Evolutionary conservation across 345 rosid genomes (phyloP).

Genomic region (Eucalyptus cladocalyx): DNA sequence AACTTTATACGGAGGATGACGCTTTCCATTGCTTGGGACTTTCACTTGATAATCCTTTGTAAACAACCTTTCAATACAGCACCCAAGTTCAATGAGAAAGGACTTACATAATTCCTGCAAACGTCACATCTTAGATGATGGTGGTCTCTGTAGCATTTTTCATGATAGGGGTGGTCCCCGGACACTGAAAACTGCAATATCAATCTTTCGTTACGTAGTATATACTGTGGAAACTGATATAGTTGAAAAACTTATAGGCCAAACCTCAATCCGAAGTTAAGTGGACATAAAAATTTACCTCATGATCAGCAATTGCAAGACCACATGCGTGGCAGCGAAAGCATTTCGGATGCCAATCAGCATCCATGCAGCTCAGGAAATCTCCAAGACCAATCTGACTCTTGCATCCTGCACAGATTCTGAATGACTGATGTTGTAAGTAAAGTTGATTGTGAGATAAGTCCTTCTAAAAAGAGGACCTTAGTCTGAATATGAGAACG

Average conservation of each 20-base stretch:
- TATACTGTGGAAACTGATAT: neutral
- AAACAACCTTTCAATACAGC: neutral
- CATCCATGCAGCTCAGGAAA: conserved; percentile 16
- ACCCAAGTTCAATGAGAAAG: neutral
- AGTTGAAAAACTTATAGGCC: neutral
- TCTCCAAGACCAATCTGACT: conserved; percentile 18
- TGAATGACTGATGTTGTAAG: neutral
- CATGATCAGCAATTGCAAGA: conserved; percentile 25
- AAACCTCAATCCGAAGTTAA: neutral
- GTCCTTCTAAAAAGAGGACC: neutral
- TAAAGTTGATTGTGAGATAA: neutral
- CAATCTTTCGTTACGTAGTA: neutral
- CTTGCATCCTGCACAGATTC: conserved; percentile 33
- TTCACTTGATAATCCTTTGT: neutral
- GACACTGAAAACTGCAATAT: neutral
- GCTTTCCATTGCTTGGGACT: neutral
- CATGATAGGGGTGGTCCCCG: conserved; percentile 52
- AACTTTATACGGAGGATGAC: neutral
- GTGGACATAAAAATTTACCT: conserved; percentile 21
- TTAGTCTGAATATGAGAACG: neutral
- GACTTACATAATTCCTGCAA: conserved; percentile 68
- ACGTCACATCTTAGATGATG: conserved; percentile 85
- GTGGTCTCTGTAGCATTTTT: conserved; percentile 60
- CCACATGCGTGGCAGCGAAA: conserved; percentile 19
- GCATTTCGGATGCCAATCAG: conserved; percentile 33